Percentiles rank a stretch among this genome's conserved stretches.
These are phyloP conservation scores for Aspergillus udagawae DNA, from an alignment of 2,329 filamentous ascomycete species.

Conservation along the genomic window DNA sequence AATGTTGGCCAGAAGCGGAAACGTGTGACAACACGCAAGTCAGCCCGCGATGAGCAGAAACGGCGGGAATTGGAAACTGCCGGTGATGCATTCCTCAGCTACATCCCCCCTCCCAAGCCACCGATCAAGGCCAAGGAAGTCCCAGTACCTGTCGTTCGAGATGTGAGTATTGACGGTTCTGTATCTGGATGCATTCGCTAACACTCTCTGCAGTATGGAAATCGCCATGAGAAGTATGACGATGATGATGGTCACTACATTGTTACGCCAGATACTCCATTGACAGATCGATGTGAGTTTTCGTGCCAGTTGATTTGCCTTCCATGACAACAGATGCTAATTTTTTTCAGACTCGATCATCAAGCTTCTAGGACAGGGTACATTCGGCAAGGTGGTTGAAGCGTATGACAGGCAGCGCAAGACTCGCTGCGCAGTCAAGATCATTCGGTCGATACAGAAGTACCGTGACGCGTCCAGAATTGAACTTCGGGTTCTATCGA, in stretches of 20 bases:
- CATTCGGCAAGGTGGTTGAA: constrained; percentile 96
- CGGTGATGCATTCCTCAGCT: constrained; percentile 69
- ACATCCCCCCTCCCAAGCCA: constrained; percentile 81
- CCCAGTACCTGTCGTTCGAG: constrained; percentile 55
- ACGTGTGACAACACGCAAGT: constrained; percentile 69
- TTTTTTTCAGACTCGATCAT: constrained; percentile 69
- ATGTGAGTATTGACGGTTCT: constrained; percentile 46
- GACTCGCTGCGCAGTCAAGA: constrained; percentile 89
- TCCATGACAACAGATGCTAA: constrained; percentile 13
- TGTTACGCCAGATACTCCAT: constrained; percentile 76
- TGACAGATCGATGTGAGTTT: constrained; percentile 86
- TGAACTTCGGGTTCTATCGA: constrained; percentile 87
- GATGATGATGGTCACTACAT: constrained; percentile 98
- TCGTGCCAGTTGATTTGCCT: not conserved
- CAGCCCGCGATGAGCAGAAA: constrained; percentile 77
- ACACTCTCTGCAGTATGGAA: constrained; percentile 38
- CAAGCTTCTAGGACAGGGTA: constrained; percentile 89
- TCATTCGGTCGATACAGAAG: constrained; percentile 96
- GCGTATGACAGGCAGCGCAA: constrained; percentile 75
- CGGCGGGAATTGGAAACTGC: constrained; percentile 68
- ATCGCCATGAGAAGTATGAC: constrained; percentile 70
- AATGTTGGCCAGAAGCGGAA: constrained; percentile 84
- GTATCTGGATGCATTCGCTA: constrained; percentile 5
- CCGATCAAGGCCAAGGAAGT: constrained; percentile 87
- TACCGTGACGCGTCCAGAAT: constrained; percentile 95